These are phyloP conservation scores for Streptanthus diversifolius DNA, from an alignment of 345 rosid species.

Conservation along the genomic window DNA sequence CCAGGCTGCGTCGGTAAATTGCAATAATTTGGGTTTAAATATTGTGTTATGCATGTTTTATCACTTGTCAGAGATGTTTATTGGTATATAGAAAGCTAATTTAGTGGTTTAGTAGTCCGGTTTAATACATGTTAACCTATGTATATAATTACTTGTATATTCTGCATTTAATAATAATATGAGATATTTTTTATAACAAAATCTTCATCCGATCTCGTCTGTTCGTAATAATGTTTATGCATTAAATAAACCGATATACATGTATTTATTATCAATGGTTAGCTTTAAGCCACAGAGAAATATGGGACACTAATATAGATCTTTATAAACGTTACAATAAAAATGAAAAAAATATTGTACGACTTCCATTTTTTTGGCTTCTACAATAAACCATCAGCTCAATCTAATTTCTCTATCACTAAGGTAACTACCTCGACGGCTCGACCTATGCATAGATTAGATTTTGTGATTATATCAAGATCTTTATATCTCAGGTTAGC, in stretches of 20 bases:
- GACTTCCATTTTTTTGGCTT: too few relatives aligned
- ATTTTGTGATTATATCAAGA: background rate
- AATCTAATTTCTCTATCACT: background rate
- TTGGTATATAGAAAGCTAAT: too few relatives aligned
- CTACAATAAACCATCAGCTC: too few relatives aligned
- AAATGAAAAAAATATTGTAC: too few relatives aligned
- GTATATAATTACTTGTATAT: too few relatives aligned
- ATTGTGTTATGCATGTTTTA: background rate
- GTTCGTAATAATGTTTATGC: background rate
- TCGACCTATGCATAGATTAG: background rate
- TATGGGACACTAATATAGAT: too few relatives aligned
- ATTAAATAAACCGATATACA: background rate
- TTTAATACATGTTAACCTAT: too few relatives aligned
- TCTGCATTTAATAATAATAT: too few relatives aligned
- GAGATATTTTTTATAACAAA: too few relatives aligned
- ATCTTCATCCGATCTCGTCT: too few relatives aligned
- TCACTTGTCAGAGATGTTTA: background rate
- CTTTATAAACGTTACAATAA: too few relatives aligned
- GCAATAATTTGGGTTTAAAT: background rate
- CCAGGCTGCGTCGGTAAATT: slow-evolving; percentile 32
- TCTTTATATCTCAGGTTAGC: slow-evolving; percentile 12
- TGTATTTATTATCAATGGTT: background rate
- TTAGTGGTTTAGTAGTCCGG: too few relatives aligned
- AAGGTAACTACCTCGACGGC: background rate
- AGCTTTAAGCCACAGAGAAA: background rate